Evolutionary conservation across 78 protist genomes (phyloP).

Genomic region (Tieghemostelium lacteum): DNA sequence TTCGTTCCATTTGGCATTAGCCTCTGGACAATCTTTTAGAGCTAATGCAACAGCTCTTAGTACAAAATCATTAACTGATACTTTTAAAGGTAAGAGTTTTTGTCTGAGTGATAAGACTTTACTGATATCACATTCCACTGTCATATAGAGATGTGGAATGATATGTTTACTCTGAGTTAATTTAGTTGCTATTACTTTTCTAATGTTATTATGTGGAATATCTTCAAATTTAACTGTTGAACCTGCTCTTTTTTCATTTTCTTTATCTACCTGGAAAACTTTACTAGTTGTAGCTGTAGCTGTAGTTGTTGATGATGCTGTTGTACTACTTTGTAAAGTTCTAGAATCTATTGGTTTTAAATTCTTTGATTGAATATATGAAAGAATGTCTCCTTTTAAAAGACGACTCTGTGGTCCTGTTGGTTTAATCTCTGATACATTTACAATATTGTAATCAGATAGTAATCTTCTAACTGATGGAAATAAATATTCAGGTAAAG

Average conservation of each 20-base stretch:
- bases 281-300: conserved; percentile 4
- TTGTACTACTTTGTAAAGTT: background rate
- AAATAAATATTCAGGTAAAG: conserved; percentile 13
- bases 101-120: conserved; percentile 36
- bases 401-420: conserved; percentile 62
- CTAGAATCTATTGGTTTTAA: background rate
- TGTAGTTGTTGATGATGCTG: conserved; percentile 4
- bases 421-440: background rate
- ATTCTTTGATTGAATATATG: conserved; percentile 29
- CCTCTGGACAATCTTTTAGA: conserved; percentile 58
- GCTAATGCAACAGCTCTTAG: conserved; percentile 79
- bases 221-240: conserved; percentile 33
- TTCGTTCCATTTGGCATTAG: conserved; percentile 64
- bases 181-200: conserved; percentile 76
- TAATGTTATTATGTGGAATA: conserved; percentile 62
- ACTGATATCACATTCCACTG: conserved; percentile 61
- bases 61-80: conserved; percentile 81
- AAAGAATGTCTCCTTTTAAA: conserved; percentile 63
- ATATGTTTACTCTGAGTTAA: conserved; percentile 61
- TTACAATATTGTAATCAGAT: conserved; percentile 14
- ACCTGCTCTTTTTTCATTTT: conserved; percentile 1
- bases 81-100: conserved; percentile 22
- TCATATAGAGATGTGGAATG: conserved; percentile 82
- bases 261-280: background rate
- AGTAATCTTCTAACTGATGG: conserved; percentile 63